Base-by-base conservation (phyloP, 768 basidiomycete genomes). In the Cubamyces sp. region DNA sequence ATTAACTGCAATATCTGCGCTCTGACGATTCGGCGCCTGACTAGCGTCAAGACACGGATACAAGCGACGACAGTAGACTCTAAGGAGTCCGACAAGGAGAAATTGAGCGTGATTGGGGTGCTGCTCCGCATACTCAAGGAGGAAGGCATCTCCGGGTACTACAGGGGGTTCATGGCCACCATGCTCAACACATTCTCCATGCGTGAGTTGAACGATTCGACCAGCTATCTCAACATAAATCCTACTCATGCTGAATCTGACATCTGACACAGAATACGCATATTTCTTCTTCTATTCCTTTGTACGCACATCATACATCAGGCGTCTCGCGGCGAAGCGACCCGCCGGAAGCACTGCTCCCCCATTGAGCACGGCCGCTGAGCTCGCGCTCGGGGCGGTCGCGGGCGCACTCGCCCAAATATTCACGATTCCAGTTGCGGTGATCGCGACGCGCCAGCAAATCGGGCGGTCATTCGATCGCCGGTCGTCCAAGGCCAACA, bases 271-370 rank as follows among this genome's bases (percentile, higher is more conserved):
- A 97, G 96, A 97, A 86, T 98, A 96, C 72, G 96, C 97, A 25
- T 99, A 99, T 78, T 99, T 99, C 82, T 98, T 96, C 83, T 98
- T 97, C 79, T 98, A 98, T 74, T 91, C 95, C 21, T 81, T 94
- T 74, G 90, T 98, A 25, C 86, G 97, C 66, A 86, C 82, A 21
- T 82, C 90, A 5, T 95, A 95, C 76, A 84, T 91, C 68, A 88
- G 85, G 69, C 84, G 92, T 18, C 76, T 93, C 50, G 76, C 82
- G 12, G 76, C 81, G 19, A 84, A 80, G 57, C 79, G 86, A 1
- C 84, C 88, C 0, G 69, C 83, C 1, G 87, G 90, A 5, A 79
- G 85, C 28, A 87, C 86, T 66, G 64, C 84, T 0, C 85, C 84
- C 18, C 75, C 84, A 3, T 77, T 94, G 5, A 91, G 87, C 5